These are phyloP conservation scores for Metschnikowia chrysomelidarum DNA, from an alignment of 805 yeast genomes.

Conservation along the genomic window DNA sequence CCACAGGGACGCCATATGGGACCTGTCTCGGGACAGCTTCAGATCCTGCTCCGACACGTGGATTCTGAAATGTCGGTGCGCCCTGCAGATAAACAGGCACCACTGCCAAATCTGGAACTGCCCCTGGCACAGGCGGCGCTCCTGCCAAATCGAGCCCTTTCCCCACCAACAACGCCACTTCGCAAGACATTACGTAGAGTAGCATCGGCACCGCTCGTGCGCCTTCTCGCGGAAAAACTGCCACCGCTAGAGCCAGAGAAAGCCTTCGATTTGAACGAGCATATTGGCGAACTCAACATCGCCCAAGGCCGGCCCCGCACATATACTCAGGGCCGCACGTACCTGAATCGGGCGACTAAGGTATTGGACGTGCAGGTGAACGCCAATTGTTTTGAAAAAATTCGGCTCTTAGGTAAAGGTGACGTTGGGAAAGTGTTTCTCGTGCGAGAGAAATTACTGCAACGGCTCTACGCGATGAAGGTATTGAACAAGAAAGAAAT, in stretches of 20 bases:
- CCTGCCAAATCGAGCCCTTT: slow-evolving; percentile 2
- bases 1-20: slow-evolving; percentile 1
- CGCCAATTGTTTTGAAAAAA: slow-evolving; percentile 84
- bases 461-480: slow-evolving; percentile 87
- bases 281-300: slow-evolving; percentile 43
- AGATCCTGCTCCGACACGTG: slow-evolving; percentile 39
- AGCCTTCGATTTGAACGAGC: slow-evolving; percentile 43
- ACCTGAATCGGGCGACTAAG: slow-evolving; percentile 72
- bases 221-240: slow-evolving; percentile 27
- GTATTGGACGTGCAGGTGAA: slow-evolving; percentile 76
- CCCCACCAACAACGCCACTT: slow-evolving; percentile 23
- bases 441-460: slow-evolving; percentile 76
- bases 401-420: slow-evolving; percentile 90
- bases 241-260: slow-evolving; percentile 25
- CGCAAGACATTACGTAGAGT: slow-evolving; percentile 61
- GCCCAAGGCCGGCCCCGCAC: slow-evolving; percentile 37
- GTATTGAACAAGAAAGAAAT: slow-evolving; percentile 86
- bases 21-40: slow-evolving; percentile 21
- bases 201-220: slow-evolving; percentile 77
- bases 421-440: slow-evolving; percentile 96
- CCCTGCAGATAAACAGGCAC: background rate
- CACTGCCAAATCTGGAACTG: background rate
- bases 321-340: slow-evolving; percentile 52
- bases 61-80: slow-evolving; percentile 20
- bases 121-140: slow-evolving; percentile 1